phyloP scores from a whole-genome alignment of 2,329 filamentous ascomycete genomes.

The Aspergillus oerlinghausenensis region DNA sequence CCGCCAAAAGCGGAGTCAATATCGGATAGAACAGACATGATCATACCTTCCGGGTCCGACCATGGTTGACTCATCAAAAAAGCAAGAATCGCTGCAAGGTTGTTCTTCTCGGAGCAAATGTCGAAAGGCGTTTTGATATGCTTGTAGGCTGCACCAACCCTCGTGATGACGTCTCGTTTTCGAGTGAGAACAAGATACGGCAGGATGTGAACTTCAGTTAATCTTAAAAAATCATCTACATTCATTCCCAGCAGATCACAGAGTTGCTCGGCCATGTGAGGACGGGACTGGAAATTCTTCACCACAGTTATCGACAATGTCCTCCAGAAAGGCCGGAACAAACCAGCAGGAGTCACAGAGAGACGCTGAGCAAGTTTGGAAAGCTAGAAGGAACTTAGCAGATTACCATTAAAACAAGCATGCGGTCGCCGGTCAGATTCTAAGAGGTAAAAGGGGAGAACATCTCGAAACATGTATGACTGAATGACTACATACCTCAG shows the following conservation, averaged over 20 bases:
- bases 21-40: conserved; percentile 63
- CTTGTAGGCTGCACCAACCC: conserved; percentile 68
- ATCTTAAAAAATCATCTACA: conserved; percentile 66
- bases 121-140: conserved; percentile 54
- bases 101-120: conserved; percentile 55
- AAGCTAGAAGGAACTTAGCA: conserved; percentile 43
- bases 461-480: not conserved
- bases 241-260: conserved; percentile 76
- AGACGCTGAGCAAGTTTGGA: conserved; percentile 65
- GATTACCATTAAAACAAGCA: not conserved
- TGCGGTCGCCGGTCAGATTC: not conserved
- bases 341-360: conserved; percentile 57
- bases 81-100: conserved; percentile 56
- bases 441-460: not conserved
- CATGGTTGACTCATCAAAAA: conserved; percentile 58
- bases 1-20: conserved; percentile 67
- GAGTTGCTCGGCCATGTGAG: conserved; percentile 75
- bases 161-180: conserved; percentile 71
- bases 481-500: conserved; percentile 55
- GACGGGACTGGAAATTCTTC: conserved; percentile 72
- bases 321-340: conserved; percentile 86
- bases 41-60: conserved; percentile 60
- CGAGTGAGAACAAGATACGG: conserved; percentile 80
- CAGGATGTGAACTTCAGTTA: conserved; percentile 75
- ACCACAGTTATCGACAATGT: conserved; percentile 77